Evolutionary conservation across 805 yeast species (phyloP).

Genomic region (Hanseniaspora mollemarum): DNA sequence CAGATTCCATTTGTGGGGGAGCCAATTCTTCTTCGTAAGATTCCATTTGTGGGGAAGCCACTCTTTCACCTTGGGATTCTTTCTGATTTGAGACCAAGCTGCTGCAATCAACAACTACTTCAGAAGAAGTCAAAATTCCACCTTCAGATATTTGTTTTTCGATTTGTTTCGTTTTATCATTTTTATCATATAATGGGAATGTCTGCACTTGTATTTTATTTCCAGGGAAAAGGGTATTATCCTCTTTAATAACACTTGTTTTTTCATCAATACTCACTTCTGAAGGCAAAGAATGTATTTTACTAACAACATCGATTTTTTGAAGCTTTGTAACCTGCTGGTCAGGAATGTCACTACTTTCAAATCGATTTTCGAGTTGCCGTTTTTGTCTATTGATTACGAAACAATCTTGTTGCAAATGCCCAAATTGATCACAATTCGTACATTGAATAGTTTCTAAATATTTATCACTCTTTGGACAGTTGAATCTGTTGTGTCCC

Average conservation of each 20-base stretch:
- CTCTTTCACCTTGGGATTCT: not conserved
- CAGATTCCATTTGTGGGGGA: not conserved
- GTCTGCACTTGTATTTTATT: not conserved
- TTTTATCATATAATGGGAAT: no score
- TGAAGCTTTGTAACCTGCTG: not conserved
- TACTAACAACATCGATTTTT: not conserved
- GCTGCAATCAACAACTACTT: no score
- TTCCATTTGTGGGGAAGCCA: not conserved
- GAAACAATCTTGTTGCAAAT: slow-evolving; percentile 76
- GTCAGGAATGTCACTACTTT: not conserved
- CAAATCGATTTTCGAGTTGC: not conserved
- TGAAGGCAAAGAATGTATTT: no score
- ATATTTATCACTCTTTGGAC: slow-evolving; percentile 46
- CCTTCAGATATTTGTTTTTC: no score
- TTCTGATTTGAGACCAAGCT: no score
- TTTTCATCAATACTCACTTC: not conserved
- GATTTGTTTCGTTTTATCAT: no score
- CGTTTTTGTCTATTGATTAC: slow-evolving; percentile 25
- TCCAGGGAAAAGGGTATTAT: no score
- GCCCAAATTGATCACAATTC: slow-evolving; percentile 74
- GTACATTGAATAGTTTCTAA: slow-evolving; percentile 55
- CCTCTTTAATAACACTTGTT: not conserved
- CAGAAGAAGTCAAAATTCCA: no score
- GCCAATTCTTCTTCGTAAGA: not conserved
- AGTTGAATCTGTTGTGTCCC: slow-evolving; percentile 55